These are phyloP conservation scores for Teratosphaeria pseudoeucalypti DNA, from an alignment of 2,329 filamentous ascomycete genomes.

Conservation along the genomic window DNA sequence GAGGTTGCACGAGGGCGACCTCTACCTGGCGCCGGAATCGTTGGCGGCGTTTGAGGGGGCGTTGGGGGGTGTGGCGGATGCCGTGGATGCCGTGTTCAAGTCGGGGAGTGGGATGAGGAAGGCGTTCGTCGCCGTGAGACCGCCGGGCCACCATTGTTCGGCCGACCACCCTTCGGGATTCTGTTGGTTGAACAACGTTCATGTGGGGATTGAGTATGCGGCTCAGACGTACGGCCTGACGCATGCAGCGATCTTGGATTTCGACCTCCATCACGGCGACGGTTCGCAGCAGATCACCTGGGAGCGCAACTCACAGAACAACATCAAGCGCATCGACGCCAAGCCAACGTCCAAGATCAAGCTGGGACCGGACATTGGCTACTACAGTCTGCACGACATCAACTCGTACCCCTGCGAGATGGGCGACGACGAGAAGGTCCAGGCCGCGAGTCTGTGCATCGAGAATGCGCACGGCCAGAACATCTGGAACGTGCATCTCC, in stretches of 20 bases:
- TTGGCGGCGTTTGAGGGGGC: slow-evolving; percentile 81
- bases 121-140: slow-evolving; percentile 85
- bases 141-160: slow-evolving; percentile 93
- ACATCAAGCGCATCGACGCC: slow-evolving; percentile 15
- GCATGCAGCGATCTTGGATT: slow-evolving; percentile 87
- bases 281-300: slow-evolving; percentile 93
- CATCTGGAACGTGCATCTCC: slow-evolving; percentile 91
- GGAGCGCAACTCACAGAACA: slow-evolving; percentile 69
- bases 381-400: slow-evolving; percentile 95
- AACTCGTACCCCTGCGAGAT: slow-evolving; percentile 95
- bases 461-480: slow-evolving; percentile 90
- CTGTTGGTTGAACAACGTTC: slow-evolving; percentile 98
- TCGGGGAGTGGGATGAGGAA: slow-evolving; percentile 32
- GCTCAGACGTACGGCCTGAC: slow-evolving; percentile 75
- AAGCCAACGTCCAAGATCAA: slow-evolving; percentile 21
- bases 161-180: slow-evolving; percentile 84
- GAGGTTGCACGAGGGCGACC: slow-evolving; percentile 73
- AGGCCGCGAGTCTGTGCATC: slow-evolving; percentile 86
- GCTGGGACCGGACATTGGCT: slow-evolving; percentile 54
- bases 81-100: slow-evolving; percentile 73
- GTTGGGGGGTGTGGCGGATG: slow-evolving; percentile 85
- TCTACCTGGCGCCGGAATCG: slow-evolving; percentile 84
- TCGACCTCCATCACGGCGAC: slow-evolving; percentile 85
- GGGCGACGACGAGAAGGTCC: slow-evolving; percentile 88
- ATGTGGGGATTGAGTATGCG: slow-evolving; percentile 89